Base-by-base conservation (phyloP, 768 basidiomycete genomes). In the Russula olivacea region DNA sequence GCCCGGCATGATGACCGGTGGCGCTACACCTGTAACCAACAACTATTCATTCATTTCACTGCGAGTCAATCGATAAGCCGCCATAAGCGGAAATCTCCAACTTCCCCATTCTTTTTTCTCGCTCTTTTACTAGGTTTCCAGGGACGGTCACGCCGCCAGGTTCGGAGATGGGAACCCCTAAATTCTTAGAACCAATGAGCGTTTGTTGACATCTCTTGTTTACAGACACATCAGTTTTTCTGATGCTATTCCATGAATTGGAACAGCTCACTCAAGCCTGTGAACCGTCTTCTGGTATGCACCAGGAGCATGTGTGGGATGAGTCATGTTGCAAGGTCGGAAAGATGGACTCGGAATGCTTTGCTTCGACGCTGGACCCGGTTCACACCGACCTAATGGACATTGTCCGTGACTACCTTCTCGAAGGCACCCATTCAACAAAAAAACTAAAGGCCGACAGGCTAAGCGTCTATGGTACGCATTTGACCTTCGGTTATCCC, bases 261-360 rank as follows among this genome's bases (percentile, higher is more conserved):
- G 48, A 58, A 28, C 48, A 58, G 7, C 58, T 58, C 25, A 2
- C 49, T 23, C 36, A 30, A n/a, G 58, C 58, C 36, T 59, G 58
- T 40, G 48, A 59, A 1, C 58, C 49, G 11, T n/a, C 48, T n/a
- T 59, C 30, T 14, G 25, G 58, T 11, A 0, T 12, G 17, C n/a
- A 7, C 9, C 17, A 19, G 6, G 48, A 50, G 7, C 23, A 25
- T 10, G 36, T 50, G 25, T 14, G 41, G 19, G 49, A 49, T 30
- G 57, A 58, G 19, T 14, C 23, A 4, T 38, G 50, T 11, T 23
- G 36, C 23, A 58, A 58, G 34, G 57, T 25, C 5, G 12, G 57
- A 40, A 45, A 45, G 19, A 45, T 45, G 43, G 43, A 45, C n/a
- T 19, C n/a, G 8, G 43, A 21, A 8, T n/a, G 2, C 19, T 45